phyloP scores from a whole-genome alignment of 1,139 yeast species.

The Magnusiomyces ingens region DNA sequence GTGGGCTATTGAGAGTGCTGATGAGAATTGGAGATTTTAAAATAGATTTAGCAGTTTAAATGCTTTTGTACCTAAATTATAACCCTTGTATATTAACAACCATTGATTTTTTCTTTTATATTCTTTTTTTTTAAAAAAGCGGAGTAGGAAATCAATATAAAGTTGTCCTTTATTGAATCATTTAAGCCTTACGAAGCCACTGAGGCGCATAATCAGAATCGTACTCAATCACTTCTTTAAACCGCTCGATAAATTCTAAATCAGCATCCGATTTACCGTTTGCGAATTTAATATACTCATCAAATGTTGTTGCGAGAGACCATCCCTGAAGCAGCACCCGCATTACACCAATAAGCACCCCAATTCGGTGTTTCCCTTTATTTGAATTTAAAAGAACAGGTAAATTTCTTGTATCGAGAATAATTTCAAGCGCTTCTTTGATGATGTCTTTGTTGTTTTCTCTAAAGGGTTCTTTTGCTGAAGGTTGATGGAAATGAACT shows the following conservation, averaged over 20 bases:
- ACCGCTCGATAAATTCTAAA: conserved; percentile 45
- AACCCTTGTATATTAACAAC: not conserved
- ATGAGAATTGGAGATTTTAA: conserved; percentile 78
- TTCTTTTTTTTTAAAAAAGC: not conserved
- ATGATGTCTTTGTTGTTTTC: conserved; percentile 52
- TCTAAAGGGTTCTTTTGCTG: conserved; percentile 70
- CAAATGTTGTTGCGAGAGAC: conserved; percentile 88
- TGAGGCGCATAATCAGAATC: conserved; percentile 30
- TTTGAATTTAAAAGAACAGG: conserved; percentile 88
- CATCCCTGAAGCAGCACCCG: conserved; percentile 83
- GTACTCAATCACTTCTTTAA: conserved; percentile 24
- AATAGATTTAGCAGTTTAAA: not conserved
- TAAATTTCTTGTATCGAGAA: conserved; percentile 64
- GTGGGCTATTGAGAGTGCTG: conserved; percentile 94
- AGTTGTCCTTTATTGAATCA: not conserved
- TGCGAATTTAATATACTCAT: conserved; percentile 88
- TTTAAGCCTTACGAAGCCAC: conserved; percentile 21
- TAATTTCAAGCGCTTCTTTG: conserved; percentile 53
- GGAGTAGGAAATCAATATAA: not conserved
- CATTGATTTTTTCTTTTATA: not conserved
- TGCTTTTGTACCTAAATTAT: not conserved
- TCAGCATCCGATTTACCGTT: conserved; percentile 91
- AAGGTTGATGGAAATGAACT: conserved; percentile 56
- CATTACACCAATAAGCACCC: conserved; percentile 83
- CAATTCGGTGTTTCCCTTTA: conserved; percentile 93